phyloP scores from a whole-genome alignment of 2,329 filamentous ascomycete species.

The Coniochaeta sp. region DNA sequence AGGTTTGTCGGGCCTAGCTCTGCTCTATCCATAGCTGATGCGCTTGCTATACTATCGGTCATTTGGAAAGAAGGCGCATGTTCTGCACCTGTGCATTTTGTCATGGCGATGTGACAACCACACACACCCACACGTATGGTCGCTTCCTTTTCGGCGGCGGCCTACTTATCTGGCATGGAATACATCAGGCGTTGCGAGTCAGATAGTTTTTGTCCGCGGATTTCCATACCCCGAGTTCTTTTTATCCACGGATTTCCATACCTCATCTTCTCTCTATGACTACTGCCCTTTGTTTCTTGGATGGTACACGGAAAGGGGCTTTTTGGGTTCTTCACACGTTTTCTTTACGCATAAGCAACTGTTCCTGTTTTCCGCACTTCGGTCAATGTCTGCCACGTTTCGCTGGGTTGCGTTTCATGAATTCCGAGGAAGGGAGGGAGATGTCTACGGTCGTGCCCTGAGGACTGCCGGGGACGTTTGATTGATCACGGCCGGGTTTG shows the following conservation, averaged over 20 bases:
- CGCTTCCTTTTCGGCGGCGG: not conserved
- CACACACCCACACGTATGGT: no score
- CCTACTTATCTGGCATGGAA: not conserved
- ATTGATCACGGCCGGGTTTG: not conserved
- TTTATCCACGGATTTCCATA: not conserved
- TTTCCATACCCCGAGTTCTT: not conserved
- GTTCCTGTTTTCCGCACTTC: not conserved
- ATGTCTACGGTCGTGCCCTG: not conserved
- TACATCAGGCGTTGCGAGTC: not conserved
- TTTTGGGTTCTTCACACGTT: not conserved
- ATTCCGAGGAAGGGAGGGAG: not conserved
- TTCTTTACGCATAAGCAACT: not conserved
- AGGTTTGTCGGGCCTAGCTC: not conserved
- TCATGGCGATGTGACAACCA: not conserved
- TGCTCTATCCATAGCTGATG: not conserved
- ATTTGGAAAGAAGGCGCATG: not conserved
- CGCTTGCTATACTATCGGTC: not conserved
- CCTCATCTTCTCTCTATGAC: not conserved
- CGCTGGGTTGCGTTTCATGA: not conserved
- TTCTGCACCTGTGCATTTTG: not conserved
- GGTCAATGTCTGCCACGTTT: not conserved
- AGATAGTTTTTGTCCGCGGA: not conserved
- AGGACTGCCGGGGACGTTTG: not conserved
- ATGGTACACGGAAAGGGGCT: not conserved
- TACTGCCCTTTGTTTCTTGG: not conserved